Conservation (phyloP, 2,329 filamentous ascomycete genomes). For the Lojkania enalia region DNA sequence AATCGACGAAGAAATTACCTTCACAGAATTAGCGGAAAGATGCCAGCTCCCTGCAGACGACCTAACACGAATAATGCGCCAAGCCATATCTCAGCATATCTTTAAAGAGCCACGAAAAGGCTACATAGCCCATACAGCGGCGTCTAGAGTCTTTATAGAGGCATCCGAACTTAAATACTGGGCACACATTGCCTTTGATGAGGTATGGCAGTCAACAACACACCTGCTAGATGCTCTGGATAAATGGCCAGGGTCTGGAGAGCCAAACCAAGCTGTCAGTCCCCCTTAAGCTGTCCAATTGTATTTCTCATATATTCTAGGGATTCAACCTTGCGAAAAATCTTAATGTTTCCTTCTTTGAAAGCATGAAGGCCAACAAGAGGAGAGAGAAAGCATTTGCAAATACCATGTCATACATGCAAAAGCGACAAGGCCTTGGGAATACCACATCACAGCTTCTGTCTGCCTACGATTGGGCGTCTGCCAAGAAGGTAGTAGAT, state of each 20-base stretch:
- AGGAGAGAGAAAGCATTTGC: conserved; percentile 9
- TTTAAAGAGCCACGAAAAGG: conserved; percentile 47
- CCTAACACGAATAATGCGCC: conserved; percentile 45
- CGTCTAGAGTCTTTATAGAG: conserved; percentile 21
- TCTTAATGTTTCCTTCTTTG: conserved; percentile 6
- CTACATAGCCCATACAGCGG: conserved; percentile 46
- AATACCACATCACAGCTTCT: not conserved
- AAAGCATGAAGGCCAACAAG: conserved; percentile 3
- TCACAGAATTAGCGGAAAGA: not conserved
- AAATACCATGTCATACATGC: conserved; percentile 10
- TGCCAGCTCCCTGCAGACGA: conserved; percentile 13
- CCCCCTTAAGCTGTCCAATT: too few species aligned
- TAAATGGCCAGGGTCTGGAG: conserved; percentile 8
- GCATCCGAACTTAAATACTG: conserved; percentile 7
- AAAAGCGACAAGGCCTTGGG: too few species aligned
- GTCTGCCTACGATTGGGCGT: conserved; percentile 1
- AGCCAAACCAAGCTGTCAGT: conserved; percentile 8
- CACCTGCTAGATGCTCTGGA: conserved; percentile 6
- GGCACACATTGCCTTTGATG: conserved; percentile 11
- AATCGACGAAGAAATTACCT: not conserved
- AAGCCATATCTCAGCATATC: conserved; percentile 45
- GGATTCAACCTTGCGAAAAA: conserved; percentile 11
- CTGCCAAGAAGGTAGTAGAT: conserved; percentile 11
- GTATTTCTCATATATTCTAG: too few species aligned
- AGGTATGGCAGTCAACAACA: not conserved